Evolutionary conservation across 2,329 filamentous ascomycete genomes (phyloP).

Genomic region (Orbilia quercus): DNA sequence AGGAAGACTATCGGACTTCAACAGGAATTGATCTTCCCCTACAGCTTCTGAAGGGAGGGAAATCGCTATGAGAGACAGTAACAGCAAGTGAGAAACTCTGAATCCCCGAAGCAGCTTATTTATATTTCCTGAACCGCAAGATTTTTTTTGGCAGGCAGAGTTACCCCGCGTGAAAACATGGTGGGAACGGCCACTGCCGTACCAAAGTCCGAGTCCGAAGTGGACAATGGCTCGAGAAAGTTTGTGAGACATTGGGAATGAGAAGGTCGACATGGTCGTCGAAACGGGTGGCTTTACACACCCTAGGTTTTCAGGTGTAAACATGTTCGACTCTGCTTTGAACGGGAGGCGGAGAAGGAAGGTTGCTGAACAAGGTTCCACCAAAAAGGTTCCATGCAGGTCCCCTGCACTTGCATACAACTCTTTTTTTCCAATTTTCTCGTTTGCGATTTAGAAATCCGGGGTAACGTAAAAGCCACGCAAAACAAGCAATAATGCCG

Average conservation of each 20-base stretch:
- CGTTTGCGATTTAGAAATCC: conserved; percentile 28
- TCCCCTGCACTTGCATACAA: conserved; percentile 33
- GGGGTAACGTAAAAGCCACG: conserved; percentile 30
- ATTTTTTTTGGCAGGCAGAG: conserved; percentile 8
- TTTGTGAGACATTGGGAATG: conserved; percentile 39
- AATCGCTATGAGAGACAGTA: conserved; percentile 20
- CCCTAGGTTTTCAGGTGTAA: too few species aligned
- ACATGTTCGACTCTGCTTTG: neutral
- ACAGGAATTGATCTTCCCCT: conserved; percentile 21
- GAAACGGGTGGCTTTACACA: conserved; percentile 12
- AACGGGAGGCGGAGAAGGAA: conserved; percentile 22
- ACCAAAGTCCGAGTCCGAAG: conserved; percentile 33
- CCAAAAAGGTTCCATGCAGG: conserved; percentile 21
- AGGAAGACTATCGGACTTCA: conserved; percentile 22
- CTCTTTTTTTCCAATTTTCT: too few species aligned
- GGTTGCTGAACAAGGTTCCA: conserved; percentile 29
- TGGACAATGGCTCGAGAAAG: conserved; percentile 25
- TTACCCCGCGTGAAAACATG: conserved; percentile 29
- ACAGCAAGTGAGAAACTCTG: conserved; percentile 4
- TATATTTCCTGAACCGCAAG: conserved; percentile 21
- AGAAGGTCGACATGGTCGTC: conserved; percentile 21
- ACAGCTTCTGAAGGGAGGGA: conserved; percentile 16
- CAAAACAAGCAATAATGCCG: conserved; percentile 24
- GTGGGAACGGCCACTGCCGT: conserved; percentile 17
- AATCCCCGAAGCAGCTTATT: conserved; percentile 21